Evolutionary conservation across 768 basidiomycete genomes (phyloP).

Genomic region (Myochromella boudieri): DNA sequence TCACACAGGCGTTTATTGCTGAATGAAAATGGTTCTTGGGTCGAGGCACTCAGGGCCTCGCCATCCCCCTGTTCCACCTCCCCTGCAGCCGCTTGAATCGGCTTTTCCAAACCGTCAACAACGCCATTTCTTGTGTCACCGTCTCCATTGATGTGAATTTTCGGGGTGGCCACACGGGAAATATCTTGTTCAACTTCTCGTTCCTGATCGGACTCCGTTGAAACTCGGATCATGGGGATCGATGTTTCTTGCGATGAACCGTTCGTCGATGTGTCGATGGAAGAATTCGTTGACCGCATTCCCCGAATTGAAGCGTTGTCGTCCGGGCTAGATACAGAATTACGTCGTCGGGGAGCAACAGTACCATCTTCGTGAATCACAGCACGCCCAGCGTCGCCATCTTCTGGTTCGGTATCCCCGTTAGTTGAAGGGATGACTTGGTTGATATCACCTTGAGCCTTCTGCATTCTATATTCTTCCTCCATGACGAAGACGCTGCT

Average conservation of each 20-base stretch:
- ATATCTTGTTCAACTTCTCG: conserved; percentile 33
- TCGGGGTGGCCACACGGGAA: conserved; percentile 15
- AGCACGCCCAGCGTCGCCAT: conserved; percentile 31
- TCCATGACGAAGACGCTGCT: conserved; percentile 99
- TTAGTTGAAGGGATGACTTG: conserved; percentile 28
- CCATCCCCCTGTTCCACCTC: conserved; percentile 40
- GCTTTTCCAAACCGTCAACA: conserved; percentile 38
- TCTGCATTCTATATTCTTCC: conserved; percentile 98
- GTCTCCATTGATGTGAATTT: conserved; percentile 28
- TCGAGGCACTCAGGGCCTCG: conserved; percentile 31
- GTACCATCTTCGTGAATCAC: conserved; percentile 70
- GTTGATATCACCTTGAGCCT: conserved; percentile 72
- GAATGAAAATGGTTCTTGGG: conserved; percentile 80
- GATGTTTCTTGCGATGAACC: conserved; percentile 21
- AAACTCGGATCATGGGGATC: conserved; percentile 73
- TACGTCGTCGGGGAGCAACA: conserved; percentile 27
- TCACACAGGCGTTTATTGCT: conserved; percentile 97
- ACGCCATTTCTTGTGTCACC: conserved; percentile 30
- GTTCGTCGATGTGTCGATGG: conserved; percentile 22
- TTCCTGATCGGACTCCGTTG: conserved; percentile 62
- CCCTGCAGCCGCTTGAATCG: conserved; percentile 52
- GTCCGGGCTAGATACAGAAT: conserved; percentile 33
- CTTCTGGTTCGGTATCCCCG: conserved; percentile 20
- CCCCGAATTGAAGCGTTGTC: conserved; percentile 74
- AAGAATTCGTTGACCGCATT: conserved; percentile 42